Base-by-base conservation (phyloP, 164 flowering plant genomes). In the Hamamelis virginiana region DNA sequence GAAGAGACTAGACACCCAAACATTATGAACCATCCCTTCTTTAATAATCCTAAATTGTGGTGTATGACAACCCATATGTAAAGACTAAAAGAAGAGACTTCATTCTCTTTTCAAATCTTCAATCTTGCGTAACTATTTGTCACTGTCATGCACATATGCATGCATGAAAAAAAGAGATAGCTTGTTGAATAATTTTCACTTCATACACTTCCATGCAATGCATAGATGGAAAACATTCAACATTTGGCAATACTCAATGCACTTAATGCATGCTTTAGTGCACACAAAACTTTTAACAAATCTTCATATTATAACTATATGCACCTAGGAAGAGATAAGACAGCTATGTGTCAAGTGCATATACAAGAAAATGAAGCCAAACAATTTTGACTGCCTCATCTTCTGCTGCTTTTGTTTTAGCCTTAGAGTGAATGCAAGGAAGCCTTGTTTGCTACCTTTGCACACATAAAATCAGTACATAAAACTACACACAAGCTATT, bases 381-480 rank as follows among this genome's bases (percentile, higher is more conserved):
- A 33, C 45, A 21, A 66, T 25, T 65, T 58, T 59, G 58, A 16
- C 50, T 74, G 87, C 88, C 89, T 91, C 92, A 61, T 47, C 64
- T n/a, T n/a, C n/a, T n/a, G n/a, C n/a, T n/a, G n/a, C n/a, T n/a
- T n/a, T n/a, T n/a, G n/a, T n/a, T n/a, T n/a, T n/a, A n/a, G n/a
- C n/a, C n/a, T n/a, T n/a, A n/a, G n/a, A n/a, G n/a, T n/a, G n/a
- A n/a, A n/a, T n/a, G n/a, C n/a, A n/a, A n/a, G n/a, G n/a, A n/a
- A n/a, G n/a, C n/a, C n/a, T n/a, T n/a, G n/a, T n/a, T n/a, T n/a
- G n/a, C n/a, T n/a, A n/a, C n/a, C n/a, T n/a, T n/a, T n/a, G n/a
- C n/a, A n/a, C n/a, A n/a, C n/a, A n/a, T n/a, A n/a, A n/a, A n/a
- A n/a, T n/a, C n/a, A n/a, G n/a, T n/a, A n/a, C n/a, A n/a, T n/a